Evolutionary conservation across 2,329 filamentous ascomycete genomes (phyloP).

Genomic region (Colletotrichum karsti): DNA sequence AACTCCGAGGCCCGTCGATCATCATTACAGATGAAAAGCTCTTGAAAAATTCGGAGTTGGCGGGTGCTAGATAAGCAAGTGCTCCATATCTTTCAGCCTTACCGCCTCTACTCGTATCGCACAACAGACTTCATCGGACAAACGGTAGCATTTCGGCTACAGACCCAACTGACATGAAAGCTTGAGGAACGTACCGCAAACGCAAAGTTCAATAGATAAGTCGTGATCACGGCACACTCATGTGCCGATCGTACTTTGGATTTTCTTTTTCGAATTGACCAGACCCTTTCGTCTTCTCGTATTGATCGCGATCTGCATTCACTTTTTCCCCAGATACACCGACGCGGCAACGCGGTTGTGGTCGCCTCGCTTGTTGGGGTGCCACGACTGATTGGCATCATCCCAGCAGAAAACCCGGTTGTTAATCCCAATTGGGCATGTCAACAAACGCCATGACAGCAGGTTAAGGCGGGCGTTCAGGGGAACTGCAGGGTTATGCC

Average conservation of each 20-base stretch:
- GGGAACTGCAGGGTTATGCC: constrained; percentile 19
- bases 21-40: not conserved
- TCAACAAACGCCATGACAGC: constrained; percentile 15
- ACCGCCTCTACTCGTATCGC: too few relatives aligned
- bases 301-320: constrained; percentile 17
- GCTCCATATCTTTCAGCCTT: not conserved
- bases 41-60: not conserved
- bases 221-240: not conserved
- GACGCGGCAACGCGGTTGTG: constrained; percentile 10
- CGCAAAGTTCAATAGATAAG: not conserved
- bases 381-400: not conserved
- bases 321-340: not conserved
- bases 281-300: not conserved
- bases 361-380: not conserved
- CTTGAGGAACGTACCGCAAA: not conserved
- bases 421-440: constrained; percentile 1
- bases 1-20: not conserved
- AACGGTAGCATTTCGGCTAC: too few relatives aligned
- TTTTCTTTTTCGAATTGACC: not conserved
- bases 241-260: not conserved
- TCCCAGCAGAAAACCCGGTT: constrained; percentile 8
- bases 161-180: not conserved
- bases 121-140: too few relatives aligned
- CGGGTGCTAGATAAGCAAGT: not conserved
- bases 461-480: constrained; percentile 13